Evolutionary conservation across 2,329 filamentous ascomycete genomes (phyloP).

Genomic region (Neoarthrinium moseri): DNA sequence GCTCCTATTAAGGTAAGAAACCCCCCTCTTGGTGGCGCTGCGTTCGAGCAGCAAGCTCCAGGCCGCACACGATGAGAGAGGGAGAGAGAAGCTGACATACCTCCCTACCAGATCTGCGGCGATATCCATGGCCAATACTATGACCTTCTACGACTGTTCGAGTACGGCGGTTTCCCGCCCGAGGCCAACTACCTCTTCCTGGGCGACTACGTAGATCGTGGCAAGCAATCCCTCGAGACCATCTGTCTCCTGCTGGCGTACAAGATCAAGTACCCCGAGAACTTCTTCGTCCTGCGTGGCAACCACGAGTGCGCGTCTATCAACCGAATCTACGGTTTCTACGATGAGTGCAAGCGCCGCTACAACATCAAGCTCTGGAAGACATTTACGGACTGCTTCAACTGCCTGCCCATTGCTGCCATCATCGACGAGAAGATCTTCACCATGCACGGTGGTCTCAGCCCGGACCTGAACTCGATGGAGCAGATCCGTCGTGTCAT

Average conservation of each 20-base stretch:
- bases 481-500: conserved; percentile 99
- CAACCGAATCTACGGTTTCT: conserved; percentile 99
- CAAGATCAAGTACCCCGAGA: conserved; percentile 99
- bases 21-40: conserved; percentile 8
- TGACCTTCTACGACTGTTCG: conserved; percentile 93
- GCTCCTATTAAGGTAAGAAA: conserved; percentile 92
- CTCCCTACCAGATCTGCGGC: conserved; percentile 84
- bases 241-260: conserved; percentile 96
- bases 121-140: conserved; percentile 99
- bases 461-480: conserved; percentile 98
- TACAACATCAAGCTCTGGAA: conserved; percentile 99
- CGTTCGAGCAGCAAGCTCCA: too few species aligned
- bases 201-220: conserved; percentile 97
- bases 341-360: conserved; percentile 98
- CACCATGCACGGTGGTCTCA: conserved; percentile 98
- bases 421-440: conserved; percentile 99
- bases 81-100: neutral
- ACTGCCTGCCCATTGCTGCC: conserved; percentile 94
- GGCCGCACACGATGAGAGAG: too few species aligned
- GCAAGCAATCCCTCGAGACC: conserved; percentile 98
- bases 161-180: conserved; percentile 96
- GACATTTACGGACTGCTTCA: conserved; percentile 99
- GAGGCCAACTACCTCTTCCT: conserved; percentile 99
- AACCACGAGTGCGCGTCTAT: conserved; percentile 99
- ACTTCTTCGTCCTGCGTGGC: conserved; percentile 97